Evolutionary conservation across 768 basidiomycete genomes (phyloP).

Genomic region (Lactarius pseudohatsudake): DNA sequence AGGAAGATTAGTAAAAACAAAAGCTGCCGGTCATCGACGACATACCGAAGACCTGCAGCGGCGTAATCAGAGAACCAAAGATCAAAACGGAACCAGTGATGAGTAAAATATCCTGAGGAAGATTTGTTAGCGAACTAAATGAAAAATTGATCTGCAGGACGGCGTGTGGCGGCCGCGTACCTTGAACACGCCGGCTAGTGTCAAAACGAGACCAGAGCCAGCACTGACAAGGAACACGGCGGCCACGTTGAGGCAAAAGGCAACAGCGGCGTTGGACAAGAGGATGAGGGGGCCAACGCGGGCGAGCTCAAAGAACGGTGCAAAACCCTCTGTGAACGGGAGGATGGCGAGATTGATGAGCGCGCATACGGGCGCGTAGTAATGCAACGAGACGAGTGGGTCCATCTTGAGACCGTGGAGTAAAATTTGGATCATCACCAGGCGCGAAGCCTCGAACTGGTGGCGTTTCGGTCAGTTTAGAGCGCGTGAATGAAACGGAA

Average conservation of each 20-base stretch:
- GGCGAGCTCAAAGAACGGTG: constrained; percentile 74
- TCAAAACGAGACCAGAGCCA: constrained; percentile 84
- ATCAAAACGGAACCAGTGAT: constrained; percentile 88
- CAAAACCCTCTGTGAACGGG: constrained; percentile 90
- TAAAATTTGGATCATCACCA: constrained; percentile 95
- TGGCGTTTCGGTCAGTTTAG: background rate
- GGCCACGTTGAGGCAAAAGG: constrained; percentile 88
- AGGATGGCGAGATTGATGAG: constrained; percentile 80
- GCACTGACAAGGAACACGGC: constrained; percentile 93
- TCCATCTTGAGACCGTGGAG: constrained; percentile 98
- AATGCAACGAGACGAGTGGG: constrained; percentile 91
- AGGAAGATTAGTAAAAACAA: background rate
- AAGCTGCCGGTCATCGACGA: background rate
- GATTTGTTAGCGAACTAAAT: background rate
- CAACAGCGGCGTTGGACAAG: constrained; percentile 79
- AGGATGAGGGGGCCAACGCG: constrained; percentile 57
- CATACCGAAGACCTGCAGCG: constrained; percentile 78
- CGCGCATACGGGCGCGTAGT: constrained; percentile 95
- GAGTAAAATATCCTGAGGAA: constrained; percentile 80
- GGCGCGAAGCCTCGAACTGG: constrained; percentile 90
- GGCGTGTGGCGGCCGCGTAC: constrained; percentile 38
- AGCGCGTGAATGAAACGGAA: background rate
- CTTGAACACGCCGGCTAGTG: constrained; percentile 93
- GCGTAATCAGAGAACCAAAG: constrained; percentile 78
- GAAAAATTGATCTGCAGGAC: background rate